phyloP scores from a whole-genome alignment of 1,284 basidiomycete genomes.

The Puccinia polysora region DNA sequence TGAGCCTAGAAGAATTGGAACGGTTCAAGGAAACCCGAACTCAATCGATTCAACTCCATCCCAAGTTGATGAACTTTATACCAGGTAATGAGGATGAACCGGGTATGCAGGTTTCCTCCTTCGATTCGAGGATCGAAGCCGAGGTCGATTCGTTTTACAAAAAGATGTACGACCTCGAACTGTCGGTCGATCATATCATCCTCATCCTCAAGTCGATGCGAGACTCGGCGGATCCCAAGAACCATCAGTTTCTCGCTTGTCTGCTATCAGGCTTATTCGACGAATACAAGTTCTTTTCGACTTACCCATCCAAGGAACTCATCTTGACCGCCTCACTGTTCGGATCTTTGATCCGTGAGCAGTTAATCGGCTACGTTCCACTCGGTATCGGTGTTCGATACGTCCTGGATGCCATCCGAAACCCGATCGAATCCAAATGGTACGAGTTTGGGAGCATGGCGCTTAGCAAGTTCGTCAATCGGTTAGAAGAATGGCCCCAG shows the following conservation, averaged over 20 bases:
- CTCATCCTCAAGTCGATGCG: slow-evolving; percentile 77
- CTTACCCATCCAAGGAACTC: slow-evolving; percentile 88
- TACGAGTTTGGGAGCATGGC: slow-evolving; percentile 96
- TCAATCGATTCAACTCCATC: slow-evolving; percentile 88
- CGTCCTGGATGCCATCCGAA: slow-evolving; percentile 86
- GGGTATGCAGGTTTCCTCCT: slow-evolving; percentile 81
- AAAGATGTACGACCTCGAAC: slow-evolving; percentile 89
- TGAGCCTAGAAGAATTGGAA: slow-evolving; percentile 67
- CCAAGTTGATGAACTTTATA: slow-evolving; percentile 86
- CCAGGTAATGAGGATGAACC: slow-evolving; percentile 81
- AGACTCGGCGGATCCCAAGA: slow-evolving; percentile 71
- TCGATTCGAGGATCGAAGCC: slow-evolving; percentile 78
- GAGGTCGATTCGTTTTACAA: slow-evolving; percentile 95
- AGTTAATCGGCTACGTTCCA: slow-evolving; percentile 89
- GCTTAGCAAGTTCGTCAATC: slow-evolving; percentile 76
- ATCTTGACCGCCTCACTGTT: slow-evolving; percentile 91
- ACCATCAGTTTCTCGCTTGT: slow-evolving; percentile 95
- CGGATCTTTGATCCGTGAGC: no score
- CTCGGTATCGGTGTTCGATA: slow-evolving; percentile 96
- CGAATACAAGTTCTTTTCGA: slow-evolving; percentile 99
- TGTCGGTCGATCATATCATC: slow-evolving; percentile 90
- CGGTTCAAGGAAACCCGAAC: slow-evolving; percentile 89
- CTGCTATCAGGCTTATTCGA: slow-evolving; percentile 99
- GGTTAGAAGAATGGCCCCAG: slow-evolving; percentile 90
- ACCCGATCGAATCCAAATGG: slow-evolving; percentile 75